phyloP scores from a whole-genome alignment of 2,329 filamentous ascomycete genomes.

The Aspergillus fijiensis region DNA sequence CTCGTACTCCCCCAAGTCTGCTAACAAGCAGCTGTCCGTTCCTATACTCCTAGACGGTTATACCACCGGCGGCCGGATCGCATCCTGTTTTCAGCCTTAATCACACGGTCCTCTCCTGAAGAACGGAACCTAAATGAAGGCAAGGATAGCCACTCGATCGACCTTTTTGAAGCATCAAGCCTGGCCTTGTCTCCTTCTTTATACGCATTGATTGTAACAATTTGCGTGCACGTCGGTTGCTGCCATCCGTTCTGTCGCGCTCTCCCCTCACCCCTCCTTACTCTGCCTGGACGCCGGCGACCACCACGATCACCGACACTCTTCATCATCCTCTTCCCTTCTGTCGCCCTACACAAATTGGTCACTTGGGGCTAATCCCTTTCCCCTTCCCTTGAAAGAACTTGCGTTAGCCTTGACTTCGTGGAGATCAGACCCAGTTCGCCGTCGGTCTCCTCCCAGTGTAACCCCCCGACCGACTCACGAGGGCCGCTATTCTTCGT shows the following conservation, averaged over 20 bases:
- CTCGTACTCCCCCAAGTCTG: not conserved
- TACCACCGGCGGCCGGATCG: not conserved
- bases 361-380: not conserved
- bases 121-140: not conserved
- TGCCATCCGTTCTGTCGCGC: constrained; percentile 1
- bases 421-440: not conserved
- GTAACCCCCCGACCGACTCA: constrained; percentile 26
- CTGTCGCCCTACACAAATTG: not conserved
- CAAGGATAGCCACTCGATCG: not conserved
- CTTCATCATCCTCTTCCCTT: constrained; percentile 2
- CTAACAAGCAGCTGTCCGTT: not conserved
- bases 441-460: constrained; percentile 16
- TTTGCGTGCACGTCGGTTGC: not conserved
- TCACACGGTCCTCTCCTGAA: not conserved
- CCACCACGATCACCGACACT: not conserved
- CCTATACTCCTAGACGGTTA: not conserved
- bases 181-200: not conserved
- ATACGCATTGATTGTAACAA: not conserved
- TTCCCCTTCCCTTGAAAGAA: not conserved
- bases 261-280: constrained; percentile 4
- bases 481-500: constrained; percentile 20
- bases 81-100: not conserved
- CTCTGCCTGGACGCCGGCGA: not conserved
- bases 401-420: not conserved
- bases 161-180: not conserved